Conservation (phyloP, 2,329 filamentous ascomycete species). For the Ascochyta rabiei region DNA sequence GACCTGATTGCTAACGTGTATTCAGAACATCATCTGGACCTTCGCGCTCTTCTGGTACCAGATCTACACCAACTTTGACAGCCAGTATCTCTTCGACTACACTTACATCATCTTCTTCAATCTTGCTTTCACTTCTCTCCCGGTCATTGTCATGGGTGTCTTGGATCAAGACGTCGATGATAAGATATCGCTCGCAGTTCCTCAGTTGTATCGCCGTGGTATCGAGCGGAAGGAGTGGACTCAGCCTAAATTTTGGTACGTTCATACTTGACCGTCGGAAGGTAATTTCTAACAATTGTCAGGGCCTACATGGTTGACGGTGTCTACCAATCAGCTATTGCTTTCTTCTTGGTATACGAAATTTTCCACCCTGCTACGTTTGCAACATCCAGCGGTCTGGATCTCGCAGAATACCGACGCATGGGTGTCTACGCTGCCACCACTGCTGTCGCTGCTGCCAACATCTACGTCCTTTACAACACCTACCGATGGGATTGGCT, state of each 20-base stretch:
- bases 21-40: slow-evolving; percentile 92
- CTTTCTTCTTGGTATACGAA: slow-evolving; percentile 91
- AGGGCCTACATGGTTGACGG: slow-evolving; percentile 90
- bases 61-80: slow-evolving; percentile 93
- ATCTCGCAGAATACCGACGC: slow-evolving; percentile 78
- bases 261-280: slow-evolving; percentile 14
- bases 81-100: slow-evolving; percentile 96
- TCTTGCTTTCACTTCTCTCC: slow-evolving; percentile 92
- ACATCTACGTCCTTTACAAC: slow-evolving; percentile 93
- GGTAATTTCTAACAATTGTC: not conserved
- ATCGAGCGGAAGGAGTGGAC: slow-evolving; percentile 98
- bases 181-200: slow-evolving; percentile 89
- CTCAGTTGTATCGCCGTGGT: slow-evolving; percentile 91
- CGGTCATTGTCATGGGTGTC: slow-evolving; percentile 94
- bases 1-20: slow-evolving; percentile 30
- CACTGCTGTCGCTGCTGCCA: slow-evolving; percentile 85
- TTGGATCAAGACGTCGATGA: slow-evolving; percentile 97
- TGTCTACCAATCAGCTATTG: slow-evolving; percentile 90
- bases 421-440: slow-evolving; percentile 88
- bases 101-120: slow-evolving; percentile 98
- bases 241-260: slow-evolving; percentile 92
- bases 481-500: slow-evolving; percentile 99
- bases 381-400: slow-evolving; percentile 73
- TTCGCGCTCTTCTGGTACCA: slow-evolving; percentile 98
- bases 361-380: slow-evolving; percentile 73